Percentiles rank a stretch among this genome's conserved stretches.
Evolutionary conservation across 2,329 filamentous ascomycete genomes (phyloP).

Genomic region (Neospermospora avenae): DNA sequence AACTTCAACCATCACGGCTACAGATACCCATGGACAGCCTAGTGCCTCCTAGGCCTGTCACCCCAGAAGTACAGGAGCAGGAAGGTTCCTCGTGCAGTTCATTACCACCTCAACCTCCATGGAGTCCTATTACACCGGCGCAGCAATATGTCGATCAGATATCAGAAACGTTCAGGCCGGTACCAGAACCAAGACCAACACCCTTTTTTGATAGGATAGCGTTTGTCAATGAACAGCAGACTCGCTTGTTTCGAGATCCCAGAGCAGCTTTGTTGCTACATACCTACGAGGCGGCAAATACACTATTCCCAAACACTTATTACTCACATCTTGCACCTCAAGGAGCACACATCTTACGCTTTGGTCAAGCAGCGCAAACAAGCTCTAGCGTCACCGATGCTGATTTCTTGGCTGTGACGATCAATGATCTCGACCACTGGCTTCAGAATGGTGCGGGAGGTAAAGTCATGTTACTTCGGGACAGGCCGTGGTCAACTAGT

Average conservation of each 20-base stretch:
- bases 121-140: background rate
- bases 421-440: constrained; percentile 14
- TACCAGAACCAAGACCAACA: background rate
- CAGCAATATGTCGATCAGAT: background rate
- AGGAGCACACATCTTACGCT: constrained; percentile 11
- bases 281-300: constrained; percentile 7
- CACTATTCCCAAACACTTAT: constrained; percentile 1
- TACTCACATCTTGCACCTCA: constrained; percentile 10
- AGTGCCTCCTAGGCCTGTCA: background rate
- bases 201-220: background rate
- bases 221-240: constrained; percentile 5
- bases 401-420: constrained; percentile 13
- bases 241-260: constrained; percentile 6
- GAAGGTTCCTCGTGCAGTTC: background rate
- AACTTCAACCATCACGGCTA: background rate
- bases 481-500: constrained; percentile 9
- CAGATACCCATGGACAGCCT: background rate
- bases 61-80: background rate
- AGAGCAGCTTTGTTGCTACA: background rate
- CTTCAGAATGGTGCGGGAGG: constrained; percentile 12
- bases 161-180: background rate
- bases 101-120: background rate
- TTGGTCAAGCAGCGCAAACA: constrained; percentile 14
- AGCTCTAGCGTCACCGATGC: background rate
- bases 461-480: constrained; percentile 16